phyloP scores from a whole-genome alignment of 768 basidiomycete genomes.

The Tephrocybe sp. region DNA sequence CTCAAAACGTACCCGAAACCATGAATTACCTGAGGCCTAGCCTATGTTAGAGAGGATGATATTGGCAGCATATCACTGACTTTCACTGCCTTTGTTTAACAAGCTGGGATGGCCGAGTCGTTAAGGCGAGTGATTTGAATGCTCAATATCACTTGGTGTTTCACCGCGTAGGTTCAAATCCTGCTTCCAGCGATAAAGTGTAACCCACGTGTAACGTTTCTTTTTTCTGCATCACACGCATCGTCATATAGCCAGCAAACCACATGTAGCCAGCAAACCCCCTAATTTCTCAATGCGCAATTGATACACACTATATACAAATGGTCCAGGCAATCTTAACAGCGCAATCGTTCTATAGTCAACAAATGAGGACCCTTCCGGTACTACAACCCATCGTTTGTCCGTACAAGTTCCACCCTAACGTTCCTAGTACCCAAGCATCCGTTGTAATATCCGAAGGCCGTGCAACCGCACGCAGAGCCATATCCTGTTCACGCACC shows the following conservation, averaged over 20 bases:
- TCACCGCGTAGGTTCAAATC: conserved; percentile 91
- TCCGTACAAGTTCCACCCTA: conserved; percentile 80
- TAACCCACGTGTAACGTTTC: no score
- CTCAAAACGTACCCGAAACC: no score
- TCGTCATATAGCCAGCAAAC: no score
- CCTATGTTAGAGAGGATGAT: no score
- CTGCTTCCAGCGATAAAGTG: conserved; percentile 88
- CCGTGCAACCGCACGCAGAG: conserved; percentile 36
- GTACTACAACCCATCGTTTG: conserved; percentile 49
- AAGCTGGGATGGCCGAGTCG: conserved; percentile 80
- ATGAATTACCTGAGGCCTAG: no score
- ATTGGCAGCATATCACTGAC: no score
- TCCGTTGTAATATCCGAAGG: conserved; percentile 37
- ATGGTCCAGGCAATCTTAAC: no score
- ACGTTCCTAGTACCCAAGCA: conserved; percentile 48
- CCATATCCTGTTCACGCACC: conserved; percentile 66
- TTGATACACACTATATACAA: no score
- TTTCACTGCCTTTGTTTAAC: no score
- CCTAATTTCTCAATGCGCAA: no score
- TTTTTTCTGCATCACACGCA: no score
- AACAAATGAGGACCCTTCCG: conserved; percentile 53
- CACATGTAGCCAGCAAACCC: no score
- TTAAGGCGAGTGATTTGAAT: conserved; percentile 93
- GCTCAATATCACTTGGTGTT: conserved; percentile 72
- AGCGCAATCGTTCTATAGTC: conserved; percentile 68